Evolutionary conservation across 805 yeast species (phyloP), one percentile per base, ranked within the genome.

Genomic region (Candida hungchunana): DNA sequence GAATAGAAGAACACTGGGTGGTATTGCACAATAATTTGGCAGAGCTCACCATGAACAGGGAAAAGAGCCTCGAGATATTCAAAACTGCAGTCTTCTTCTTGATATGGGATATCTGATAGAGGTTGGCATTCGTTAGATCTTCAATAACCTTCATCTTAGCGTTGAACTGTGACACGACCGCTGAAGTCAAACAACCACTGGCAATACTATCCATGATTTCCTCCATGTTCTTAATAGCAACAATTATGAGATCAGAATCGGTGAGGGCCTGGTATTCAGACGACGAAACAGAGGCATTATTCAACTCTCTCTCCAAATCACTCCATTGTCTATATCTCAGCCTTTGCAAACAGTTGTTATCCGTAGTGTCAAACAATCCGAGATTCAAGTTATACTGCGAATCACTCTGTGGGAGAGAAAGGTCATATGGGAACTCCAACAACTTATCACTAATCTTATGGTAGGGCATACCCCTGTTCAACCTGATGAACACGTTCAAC

Each of bases 381-480:
- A 54, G 17, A 34, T 55, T 55, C 22, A 29, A 16, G 25, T 55
- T 49, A 35, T 37, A 46, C 9, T 32, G 31, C 2, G 43, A 17
- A 32, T 55, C 59, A 21, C 53, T 43, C 19, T 34, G 37, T 9
- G 72, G 72, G 15, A 66, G 35, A 18, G 64, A 63, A 34, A 66
- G 20, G 13, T 53, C 47, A 4, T 36, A 38, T 4, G 66, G 63
- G 34, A 64, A 58, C 16, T 44, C 42, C 28, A 64, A 39, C 20
- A 51, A 16, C 13, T 42, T 36, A 7, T 42, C 41, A 10, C 50
- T 35, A 6, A 40, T 20, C 19, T 36, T 32, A 6, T 42, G 37
- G 39, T 56, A 64, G n/a, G 70, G 69, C 32, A 49, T 51, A 1
- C 68, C 69, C 42, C 56, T 47, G 43, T 57, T 55, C 18, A 61